Evolutionary conservation across 2,329 filamentous ascomycete species (phyloP), one percentile per base, ranked within the genome.

Genomic region (Colletotrichum tabaci): DNA sequence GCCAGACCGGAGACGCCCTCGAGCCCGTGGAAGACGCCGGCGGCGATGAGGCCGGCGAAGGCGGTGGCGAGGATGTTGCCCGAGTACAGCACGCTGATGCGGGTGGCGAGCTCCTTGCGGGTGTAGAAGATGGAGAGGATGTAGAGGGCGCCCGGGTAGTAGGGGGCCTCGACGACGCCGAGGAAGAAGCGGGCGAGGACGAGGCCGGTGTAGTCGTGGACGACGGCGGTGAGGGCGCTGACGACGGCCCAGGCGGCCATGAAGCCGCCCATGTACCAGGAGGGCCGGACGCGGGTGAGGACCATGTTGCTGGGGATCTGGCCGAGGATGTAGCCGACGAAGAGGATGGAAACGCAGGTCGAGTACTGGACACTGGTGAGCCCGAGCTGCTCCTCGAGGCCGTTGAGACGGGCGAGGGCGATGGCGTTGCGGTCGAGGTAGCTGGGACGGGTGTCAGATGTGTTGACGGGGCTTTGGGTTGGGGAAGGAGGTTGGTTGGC

Each of bases 71-170:
- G 70, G 13, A 82, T 77, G 18, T 80, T 80, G 1, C 82, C 83
- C 0, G 84, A 80, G 66, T 87, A 87, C 4, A 87, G 77, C 65
- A 86, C 82, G 5, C 83, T 81, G 30, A 85, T 83, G 55, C 84
- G 78, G 1, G 81, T 77, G 12, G 81, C 79, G 35, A 86, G 74
- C 74, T 85, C 84, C 74, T 87, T 85, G 26, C 86, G 80, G 2
- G 86, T 89, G 77, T 90, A 90, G 78, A 87, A 90, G 42, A 87
- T 84, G 0, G 84, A 85, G 4, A 89, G 79, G 47, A 88, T 82
- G 52, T 80, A 80, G 3, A 80, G 61, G 1, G 76, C 79, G 23
- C 81, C 79, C 0, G 78, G 79, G 63, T 80, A 82, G 42, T 82
- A 81, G 0, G 82, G 81, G 1, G 83, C 82, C 61, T 85, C 83